phyloP scores from a whole-genome alignment of 805 yeast species.

The Candida sonorensis region DNA sequence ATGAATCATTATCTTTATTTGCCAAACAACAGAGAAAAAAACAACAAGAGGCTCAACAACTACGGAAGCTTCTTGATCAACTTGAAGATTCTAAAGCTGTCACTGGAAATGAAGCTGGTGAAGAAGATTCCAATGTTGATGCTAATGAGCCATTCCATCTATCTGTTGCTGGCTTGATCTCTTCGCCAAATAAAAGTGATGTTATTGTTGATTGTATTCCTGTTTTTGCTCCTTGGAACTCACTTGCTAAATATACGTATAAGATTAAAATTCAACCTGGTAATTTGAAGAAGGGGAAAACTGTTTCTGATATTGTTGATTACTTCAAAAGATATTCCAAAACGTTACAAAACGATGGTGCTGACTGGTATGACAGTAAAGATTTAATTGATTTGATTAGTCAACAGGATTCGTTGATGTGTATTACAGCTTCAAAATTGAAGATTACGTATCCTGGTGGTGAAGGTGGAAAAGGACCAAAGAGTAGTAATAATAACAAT shows the following conservation, averaged over 20 bases:
- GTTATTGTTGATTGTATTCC: constrained; percentile 62
- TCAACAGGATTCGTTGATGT: constrained; percentile 59
- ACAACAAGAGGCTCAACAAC: constrained; percentile 24
- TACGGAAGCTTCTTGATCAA: constrained; percentile 26
- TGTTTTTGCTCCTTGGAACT: constrained; percentile 88
- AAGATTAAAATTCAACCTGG: constrained; percentile 82
- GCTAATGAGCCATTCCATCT: constrained; percentile 27
- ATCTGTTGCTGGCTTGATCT: constrained; percentile 26
- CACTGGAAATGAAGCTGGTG: constrained; percentile 10
- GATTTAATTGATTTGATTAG: constrained; percentile 49
- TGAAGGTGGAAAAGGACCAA: constrained; percentile 15
- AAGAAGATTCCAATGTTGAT: constrained; percentile 22
- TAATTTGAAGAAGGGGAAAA: constrained; percentile 79
- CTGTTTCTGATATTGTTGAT: constrained; percentile 60
- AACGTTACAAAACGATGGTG: constrained; percentile 20
- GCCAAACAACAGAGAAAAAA: constrained; percentile 18
- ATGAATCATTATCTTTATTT: constrained; percentile 5
- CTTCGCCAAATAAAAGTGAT: constrained; percentile 44
- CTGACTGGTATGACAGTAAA: constrained; percentile 70
- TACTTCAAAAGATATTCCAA: constrained; percentile 38
- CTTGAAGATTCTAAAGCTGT: constrained; percentile 15
- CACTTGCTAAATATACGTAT: constrained; percentile 67
- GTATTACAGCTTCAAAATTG: constrained; percentile 66
- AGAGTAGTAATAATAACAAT: constrained; percentile 1
- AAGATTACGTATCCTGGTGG: constrained; percentile 55